phyloP scores from a whole-genome alignment of 352 stramenopile genomes.

The Phytophthora tubulina region DNA sequence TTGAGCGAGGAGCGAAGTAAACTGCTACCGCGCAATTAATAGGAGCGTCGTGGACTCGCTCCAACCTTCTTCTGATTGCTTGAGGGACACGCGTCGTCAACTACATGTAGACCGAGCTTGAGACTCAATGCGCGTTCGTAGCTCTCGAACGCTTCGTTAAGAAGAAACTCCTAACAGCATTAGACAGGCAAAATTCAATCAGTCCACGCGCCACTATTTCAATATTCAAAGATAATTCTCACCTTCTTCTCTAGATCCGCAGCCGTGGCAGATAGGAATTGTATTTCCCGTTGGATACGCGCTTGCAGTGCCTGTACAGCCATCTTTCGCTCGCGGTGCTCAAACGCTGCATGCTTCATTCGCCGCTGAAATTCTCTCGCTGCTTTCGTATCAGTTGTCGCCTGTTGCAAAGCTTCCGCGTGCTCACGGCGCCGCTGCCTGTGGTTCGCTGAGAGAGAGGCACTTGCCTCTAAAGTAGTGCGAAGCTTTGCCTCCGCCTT shows the following conservation, averaged over 20 bases:
- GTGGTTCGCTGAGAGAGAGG: slow-evolving; percentile 29
- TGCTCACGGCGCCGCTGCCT: slow-evolving; percentile 32
- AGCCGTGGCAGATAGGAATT: slow-evolving; percentile 58
- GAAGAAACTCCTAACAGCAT: slow-evolving; percentile 53
- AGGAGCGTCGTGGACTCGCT: slow-evolving; percentile 14
- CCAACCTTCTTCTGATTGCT: slow-evolving; percentile 21
- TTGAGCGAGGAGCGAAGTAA: slow-evolving; percentile 30
- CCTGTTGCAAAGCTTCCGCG: slow-evolving; percentile 27
- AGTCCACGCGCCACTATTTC: slow-evolving; percentile 13
- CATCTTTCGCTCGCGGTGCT: slow-evolving; percentile 68
- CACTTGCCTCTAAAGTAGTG: slow-evolving; percentile 18
- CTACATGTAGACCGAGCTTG: slow-evolving; percentile 36
- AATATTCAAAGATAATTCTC: slow-evolving; percentile 2
- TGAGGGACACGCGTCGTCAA: slow-evolving; percentile 12
- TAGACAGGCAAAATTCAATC: slow-evolving; percentile 30
- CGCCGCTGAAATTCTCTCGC: slow-evolving; percentile 47
- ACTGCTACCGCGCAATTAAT: slow-evolving; percentile 10
- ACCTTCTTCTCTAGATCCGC: slow-evolving; percentile 60
- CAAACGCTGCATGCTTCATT: slow-evolving; percentile 48
- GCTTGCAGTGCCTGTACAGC: slow-evolving; percentile 62
- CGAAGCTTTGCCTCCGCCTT: slow-evolving; percentile 28
- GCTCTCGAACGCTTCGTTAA: slow-evolving; percentile 70
- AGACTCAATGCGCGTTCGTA: slow-evolving; percentile 57
- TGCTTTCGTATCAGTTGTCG: background rate
- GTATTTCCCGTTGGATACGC: slow-evolving; percentile 65